Evolutionary conservation across 805 yeast species (phyloP).

Genomic region (Starmera pachycereana): DNA sequence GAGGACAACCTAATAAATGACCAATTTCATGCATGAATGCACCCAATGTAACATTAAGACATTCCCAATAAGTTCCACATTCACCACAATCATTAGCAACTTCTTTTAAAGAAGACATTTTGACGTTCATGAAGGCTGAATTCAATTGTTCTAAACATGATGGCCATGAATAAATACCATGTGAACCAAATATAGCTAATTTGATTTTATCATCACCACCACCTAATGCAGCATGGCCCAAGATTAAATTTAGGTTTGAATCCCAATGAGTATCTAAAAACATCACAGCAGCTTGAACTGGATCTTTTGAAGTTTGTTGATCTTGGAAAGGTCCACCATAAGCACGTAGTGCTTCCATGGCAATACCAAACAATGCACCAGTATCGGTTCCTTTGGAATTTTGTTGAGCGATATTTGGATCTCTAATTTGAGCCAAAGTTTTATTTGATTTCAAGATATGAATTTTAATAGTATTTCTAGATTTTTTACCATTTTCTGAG

Average conservation of each 20-base stretch:
- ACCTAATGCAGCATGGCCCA: slow-evolving; percentile 91
- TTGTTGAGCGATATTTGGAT: slow-evolving; percentile 82
- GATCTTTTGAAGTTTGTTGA: slow-evolving; percentile 22
- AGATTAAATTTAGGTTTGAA: slow-evolving; percentile 39
- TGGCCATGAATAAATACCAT: slow-evolving; percentile 92
- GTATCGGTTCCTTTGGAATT: slow-evolving; percentile 58
- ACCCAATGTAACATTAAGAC: slow-evolving; percentile 75
- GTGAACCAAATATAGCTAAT: slow-evolving; percentile 90
- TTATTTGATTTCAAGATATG: slow-evolving; percentile 63
- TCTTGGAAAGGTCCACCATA: slow-evolving; percentile 45
- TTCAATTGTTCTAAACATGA: slow-evolving; percentile 59
- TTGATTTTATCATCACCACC: slow-evolving; percentile 67
- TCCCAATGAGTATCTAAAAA: slow-evolving; percentile 85
- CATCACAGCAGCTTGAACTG: slow-evolving; percentile 72
- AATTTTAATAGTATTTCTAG: slow-evolving; percentile 59
- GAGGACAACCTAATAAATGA: slow-evolving; percentile 85
- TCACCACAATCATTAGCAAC: slow-evolving; percentile 89
- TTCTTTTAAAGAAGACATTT: slow-evolving; percentile 46
- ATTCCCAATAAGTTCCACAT: slow-evolving; percentile 87
- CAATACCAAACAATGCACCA: slow-evolving; percentile 73
- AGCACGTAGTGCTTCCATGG: slow-evolving; percentile 56
- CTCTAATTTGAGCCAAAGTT: slow-evolving; percentile 62
- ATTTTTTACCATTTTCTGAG: slow-evolving; percentile 26
- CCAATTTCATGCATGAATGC: slow-evolving; percentile 96
- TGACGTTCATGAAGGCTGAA: slow-evolving; percentile 62